phyloP scores from a whole-genome alignment of 2,329 filamentous ascomycete genomes.

The Byssothecium circinans region DNA sequence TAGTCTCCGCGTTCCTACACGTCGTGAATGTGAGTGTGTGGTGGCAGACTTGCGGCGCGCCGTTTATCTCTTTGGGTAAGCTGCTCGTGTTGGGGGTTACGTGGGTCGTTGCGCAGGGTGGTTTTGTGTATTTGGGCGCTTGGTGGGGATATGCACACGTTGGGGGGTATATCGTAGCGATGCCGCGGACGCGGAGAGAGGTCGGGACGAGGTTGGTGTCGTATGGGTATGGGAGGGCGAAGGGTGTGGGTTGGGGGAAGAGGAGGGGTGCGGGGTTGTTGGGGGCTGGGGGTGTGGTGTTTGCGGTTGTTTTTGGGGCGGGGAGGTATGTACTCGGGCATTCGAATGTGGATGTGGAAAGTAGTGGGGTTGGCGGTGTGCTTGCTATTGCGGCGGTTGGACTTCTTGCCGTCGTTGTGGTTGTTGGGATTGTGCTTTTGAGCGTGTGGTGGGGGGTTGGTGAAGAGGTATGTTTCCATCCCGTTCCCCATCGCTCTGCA shows the following conservation, averaged over 20 bases:
- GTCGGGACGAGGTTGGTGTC: not conserved
- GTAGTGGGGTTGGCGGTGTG: constrained; percentile 62
- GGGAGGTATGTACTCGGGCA: constrained; percentile 79
- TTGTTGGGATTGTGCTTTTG: constrained; percentile 82
- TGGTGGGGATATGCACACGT: constrained; percentile 73
- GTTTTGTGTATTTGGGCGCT: constrained; percentile 78
- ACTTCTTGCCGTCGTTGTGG: constrained; percentile 54
- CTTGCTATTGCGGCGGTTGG: not conserved
- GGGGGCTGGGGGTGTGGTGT: not conserved
- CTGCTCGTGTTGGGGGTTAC: constrained; percentile 71
- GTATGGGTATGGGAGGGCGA: not conserved
- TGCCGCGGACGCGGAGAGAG: constrained; percentile 31
- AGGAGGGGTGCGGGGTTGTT: constrained; percentile 77
- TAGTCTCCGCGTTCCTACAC: constrained; percentile 74
- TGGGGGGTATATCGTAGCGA: constrained; percentile 29
- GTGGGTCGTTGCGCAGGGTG: constrained; percentile 85
- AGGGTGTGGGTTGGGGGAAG: constrained; percentile 74
- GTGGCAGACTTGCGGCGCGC: constrained; percentile 79
- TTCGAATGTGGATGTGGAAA: constrained; percentile 78
- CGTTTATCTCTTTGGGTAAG: constrained; percentile 80
- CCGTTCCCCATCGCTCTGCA: not conserved
- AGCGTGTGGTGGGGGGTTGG: constrained; percentile 81
- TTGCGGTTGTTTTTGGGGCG: not conserved
- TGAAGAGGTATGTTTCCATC: constrained; percentile 59
- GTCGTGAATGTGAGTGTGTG: constrained; percentile 86